Evolutionary conservation across 2,329 filamentous ascomycete genomes (phyloP), one percentile per base, ranked within the genome.

Genomic region (Emmonsiellopsis sp.): DNA sequence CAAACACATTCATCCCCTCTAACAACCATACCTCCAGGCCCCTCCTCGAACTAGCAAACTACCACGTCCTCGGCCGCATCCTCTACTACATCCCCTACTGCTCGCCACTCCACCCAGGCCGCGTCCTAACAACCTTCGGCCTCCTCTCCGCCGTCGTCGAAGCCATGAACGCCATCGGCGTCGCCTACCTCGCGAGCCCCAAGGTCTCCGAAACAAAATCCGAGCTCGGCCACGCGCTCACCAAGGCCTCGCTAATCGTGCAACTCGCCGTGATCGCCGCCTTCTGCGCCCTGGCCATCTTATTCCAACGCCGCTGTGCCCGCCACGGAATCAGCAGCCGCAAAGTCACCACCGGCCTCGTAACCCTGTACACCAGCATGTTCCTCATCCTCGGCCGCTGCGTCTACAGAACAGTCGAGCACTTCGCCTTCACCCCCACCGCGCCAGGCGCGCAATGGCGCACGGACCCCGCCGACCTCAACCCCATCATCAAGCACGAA

Each of bases 1-100:
- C 37, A 14, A 6, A 40, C 36, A 9, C 44, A 46, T 27, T 11
- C 1, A n/a, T 48, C 21, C 32, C 32, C 27, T 34, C 9, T 39
- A 9, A 10, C 10, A 9, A 3, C 9, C 14, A 17, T 9, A 13
- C 17, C 10, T 3, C n/a, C 42, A 80, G 79, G 2, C 83, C 83
- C 0, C 69, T 85, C 3, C 77, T 84, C 42, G 80, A 82, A 51
- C 72, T 81, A 2, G 75, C 79, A 53, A 83, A 84, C 61, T 85
- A 84, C 65, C 76, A 82, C 59, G 75, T 83, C 53, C 75, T 85
- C 27, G 77, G 77, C 2, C 76, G 81, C 3, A 71, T 82, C 10
- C 71, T 85, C 17, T 79, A 79, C 63, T 86, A 85, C 64, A 72
- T 82, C 2, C 81, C 81, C 0, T 80, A 83, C 61, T 73, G 79